Conservation (phyloP, 495 filamentous ascomycete species). For the Ramalina intermedia region DNA sequence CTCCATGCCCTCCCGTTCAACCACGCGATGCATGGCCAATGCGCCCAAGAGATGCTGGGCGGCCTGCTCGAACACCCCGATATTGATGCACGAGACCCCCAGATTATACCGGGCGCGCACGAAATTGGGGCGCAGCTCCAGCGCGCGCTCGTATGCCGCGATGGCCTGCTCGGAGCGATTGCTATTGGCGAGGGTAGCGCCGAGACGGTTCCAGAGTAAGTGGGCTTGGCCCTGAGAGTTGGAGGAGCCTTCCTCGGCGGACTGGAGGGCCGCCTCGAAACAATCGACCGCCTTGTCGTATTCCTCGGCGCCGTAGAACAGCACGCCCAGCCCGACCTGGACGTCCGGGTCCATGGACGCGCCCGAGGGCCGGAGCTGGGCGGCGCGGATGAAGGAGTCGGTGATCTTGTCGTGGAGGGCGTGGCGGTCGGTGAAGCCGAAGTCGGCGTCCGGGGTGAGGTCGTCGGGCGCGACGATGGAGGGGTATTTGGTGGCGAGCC, state of each 20-base stretch:
- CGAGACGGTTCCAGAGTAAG: constrained; percentile 94
- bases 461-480: constrained; percentile 51
- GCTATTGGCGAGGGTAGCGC: constrained; percentile 89
- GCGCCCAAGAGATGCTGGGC: constrained; percentile 90
- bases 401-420: constrained; percentile 82
- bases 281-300: constrained; percentile 99
- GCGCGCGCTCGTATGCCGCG: constrained; percentile 83
- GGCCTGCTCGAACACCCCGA: constrained; percentile 83
- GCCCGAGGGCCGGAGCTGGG: constrained; percentile 76
- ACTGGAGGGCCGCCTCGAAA: constrained; percentile 78
- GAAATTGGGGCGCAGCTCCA: constrained; percentile 83
- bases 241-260: constrained; percentile 58
- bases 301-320: constrained; percentile 95
- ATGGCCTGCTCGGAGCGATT: constrained; percentile 91
- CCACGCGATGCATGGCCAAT: constrained; percentile 89
- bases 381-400: constrained; percentile 77
- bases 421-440: constrained; percentile 87
- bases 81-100: constrained; percentile 93
- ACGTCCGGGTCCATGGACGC: constrained; percentile 94
- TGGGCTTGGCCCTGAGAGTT: constrained; percentile 71
- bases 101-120: constrained; percentile 95
- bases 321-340: constrained; percentile 89
- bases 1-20: constrained; percentile 71
- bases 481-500: constrained; percentile 88
- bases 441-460: constrained; percentile 53